Percentiles rank a stretch among this genome's conserved stretches.
Evolutionary conservation across 179 eudicot species (phyloP).

Genomic region (Actinidia polygama): DNA sequence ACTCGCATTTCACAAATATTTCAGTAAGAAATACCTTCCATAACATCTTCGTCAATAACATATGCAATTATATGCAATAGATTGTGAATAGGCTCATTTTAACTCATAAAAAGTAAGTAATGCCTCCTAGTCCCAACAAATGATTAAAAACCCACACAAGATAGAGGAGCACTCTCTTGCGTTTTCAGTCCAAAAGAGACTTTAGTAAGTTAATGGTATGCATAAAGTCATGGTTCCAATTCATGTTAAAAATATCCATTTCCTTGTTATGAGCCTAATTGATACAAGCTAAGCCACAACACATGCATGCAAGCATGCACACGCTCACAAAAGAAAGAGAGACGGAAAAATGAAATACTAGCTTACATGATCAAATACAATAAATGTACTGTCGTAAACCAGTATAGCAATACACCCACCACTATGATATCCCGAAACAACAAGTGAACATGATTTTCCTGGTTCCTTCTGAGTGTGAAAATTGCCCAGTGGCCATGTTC

Average conservation of each 20-base stretch:
- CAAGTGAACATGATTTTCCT: slow-evolving; percentile 93
- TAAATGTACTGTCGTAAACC: slow-evolving; percentile 85
- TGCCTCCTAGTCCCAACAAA: background rate
- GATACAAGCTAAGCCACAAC: background rate
- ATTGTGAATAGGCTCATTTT: slow-evolving; percentile 3
- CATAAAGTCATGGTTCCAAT: slow-evolving; percentile 1
- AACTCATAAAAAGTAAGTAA: background rate
- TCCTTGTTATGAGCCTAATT: background rate
- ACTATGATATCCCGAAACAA: slow-evolving; percentile 89
- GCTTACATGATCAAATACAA: slow-evolving; percentile 97
- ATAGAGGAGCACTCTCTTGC: background rate
- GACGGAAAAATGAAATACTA: slow-evolving; percentile 12
- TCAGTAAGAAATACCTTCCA: slow-evolving; percentile 3
- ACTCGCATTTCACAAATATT: slow-evolving; percentile 54
- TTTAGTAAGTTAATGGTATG: background rate
- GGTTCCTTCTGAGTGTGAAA: slow-evolving; percentile 97
- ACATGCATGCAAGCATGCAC: background rate
- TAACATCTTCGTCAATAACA: background rate
- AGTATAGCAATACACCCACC: slow-evolving; percentile 94
- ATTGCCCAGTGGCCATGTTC: slow-evolving; percentile 94
- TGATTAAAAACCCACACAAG: background rate
- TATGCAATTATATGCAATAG: background rate
- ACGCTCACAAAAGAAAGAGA: background rate
- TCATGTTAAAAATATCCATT: background rate
- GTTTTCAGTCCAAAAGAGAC: background rate